Conservation (phyloP, 1,284 basidiomycete genomes). For the Ganoderma meredithae region DNA sequence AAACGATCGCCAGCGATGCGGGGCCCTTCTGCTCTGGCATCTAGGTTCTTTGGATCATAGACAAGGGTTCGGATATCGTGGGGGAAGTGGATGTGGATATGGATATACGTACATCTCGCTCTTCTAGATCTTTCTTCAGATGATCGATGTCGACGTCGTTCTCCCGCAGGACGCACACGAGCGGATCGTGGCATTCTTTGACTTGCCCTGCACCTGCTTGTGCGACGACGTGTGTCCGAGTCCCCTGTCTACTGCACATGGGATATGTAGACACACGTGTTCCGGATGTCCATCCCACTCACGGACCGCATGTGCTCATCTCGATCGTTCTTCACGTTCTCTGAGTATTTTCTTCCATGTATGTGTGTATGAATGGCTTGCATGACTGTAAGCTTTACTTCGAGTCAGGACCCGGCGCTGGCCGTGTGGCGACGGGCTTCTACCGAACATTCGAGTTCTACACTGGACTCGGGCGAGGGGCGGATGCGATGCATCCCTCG, state of each 20-base stretch:
- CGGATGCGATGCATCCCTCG: not conserved
- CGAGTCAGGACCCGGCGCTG: not conserved
- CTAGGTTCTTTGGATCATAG: not conserved
- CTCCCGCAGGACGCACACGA: not conserved
- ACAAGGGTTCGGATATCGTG: not conserved
- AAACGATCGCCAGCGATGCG: not conserved
- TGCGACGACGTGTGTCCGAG: not conserved
- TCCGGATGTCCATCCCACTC: not conserved
- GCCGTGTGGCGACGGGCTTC: not conserved
- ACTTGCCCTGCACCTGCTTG: not conserved
- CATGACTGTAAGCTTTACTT: not conserved
- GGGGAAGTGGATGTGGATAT: not conserved
- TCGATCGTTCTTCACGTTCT: not conserved
- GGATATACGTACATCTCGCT: not conserved
- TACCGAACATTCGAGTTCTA: not conserved
- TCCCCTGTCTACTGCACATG: not conserved
- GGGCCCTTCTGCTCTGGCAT: not conserved
- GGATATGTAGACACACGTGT: not conserved
- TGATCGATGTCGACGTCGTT: slow-evolving; percentile 8
- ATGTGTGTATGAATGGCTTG: not conserved
- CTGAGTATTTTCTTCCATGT: not conserved
- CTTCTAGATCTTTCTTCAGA: not conserved
- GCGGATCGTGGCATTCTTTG: slow-evolving; percentile 2
- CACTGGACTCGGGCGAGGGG: not conserved
- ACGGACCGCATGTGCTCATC: not conserved